phyloP scores from a whole-genome alignment of 2,329 filamentous ascomycete genomes.

The Drechslerella dactyloides region DNA sequence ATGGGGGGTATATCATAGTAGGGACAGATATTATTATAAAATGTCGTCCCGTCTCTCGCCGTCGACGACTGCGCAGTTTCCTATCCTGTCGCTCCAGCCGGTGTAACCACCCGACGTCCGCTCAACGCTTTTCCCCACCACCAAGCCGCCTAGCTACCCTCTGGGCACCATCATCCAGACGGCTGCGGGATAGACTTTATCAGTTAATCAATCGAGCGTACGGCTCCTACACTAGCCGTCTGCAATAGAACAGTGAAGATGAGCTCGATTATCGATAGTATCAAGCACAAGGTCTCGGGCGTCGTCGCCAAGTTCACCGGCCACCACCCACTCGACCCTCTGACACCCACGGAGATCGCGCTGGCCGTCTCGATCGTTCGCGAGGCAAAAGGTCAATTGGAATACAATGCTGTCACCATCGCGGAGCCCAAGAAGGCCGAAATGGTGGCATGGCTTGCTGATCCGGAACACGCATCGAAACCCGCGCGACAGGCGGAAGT shows the following conservation, averaged over 20 bases:
- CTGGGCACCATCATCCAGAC: conserved; percentile 6
- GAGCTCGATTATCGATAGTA: conserved; percentile 26
- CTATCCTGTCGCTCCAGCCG: not conserved
- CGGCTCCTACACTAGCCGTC: too few relatives aligned
- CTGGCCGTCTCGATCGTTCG: conserved; percentile 71
- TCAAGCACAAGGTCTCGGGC: conserved; percentile 27
- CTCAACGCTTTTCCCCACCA: not conserved
- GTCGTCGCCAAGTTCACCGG: conserved; percentile 17
- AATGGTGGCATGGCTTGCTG: conserved; percentile 78
- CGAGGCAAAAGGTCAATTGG: conserved; percentile 72
- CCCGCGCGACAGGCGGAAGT: conserved; percentile 79
- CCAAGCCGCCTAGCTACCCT: not conserved
- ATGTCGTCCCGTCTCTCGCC: not conserved
- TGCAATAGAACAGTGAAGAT: not conserved
- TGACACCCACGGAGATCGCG: conserved; percentile 75
- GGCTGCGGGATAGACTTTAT: too few relatives aligned
- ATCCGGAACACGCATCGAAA: conserved; percentile 66
- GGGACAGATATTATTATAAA: not conserved
- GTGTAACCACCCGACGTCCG: conserved; percentile 2
- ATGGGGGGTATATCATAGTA: not conserved
- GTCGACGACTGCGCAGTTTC: not conserved
- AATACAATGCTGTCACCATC: conserved; percentile 85
- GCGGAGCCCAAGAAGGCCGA: conserved; percentile 84
- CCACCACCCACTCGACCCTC: conserved; percentile 78
- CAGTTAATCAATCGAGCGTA: too few relatives aligned